Conservation (phyloP, 2,329 filamentous ascomycete genomes). For the Plectosphaerella plurivora region DNA sequence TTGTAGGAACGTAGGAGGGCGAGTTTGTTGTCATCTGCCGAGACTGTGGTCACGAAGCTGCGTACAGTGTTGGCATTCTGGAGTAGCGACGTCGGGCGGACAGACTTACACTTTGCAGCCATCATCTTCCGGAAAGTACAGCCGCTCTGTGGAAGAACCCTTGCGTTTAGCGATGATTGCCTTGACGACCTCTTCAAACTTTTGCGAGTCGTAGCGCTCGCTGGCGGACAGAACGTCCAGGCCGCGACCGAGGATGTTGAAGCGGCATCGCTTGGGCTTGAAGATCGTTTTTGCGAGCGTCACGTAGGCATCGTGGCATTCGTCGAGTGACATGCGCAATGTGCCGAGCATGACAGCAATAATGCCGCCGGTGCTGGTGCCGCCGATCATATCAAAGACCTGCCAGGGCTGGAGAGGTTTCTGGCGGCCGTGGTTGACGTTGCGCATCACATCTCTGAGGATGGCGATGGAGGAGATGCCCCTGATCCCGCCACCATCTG, state of each 20-base stretch:
- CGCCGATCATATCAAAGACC: conserved; percentile 13
- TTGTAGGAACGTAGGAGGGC: conserved; percentile 8
- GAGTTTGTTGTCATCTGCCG: conserved; percentile 6
- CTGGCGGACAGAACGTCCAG: conserved; percentile 3
- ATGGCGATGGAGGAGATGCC: conserved; percentile 9
- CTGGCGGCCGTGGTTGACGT: conserved; percentile 5
- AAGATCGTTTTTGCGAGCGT: conserved; percentile 14
- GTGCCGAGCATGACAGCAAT: conserved; percentile 17
- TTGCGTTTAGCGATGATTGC: conserved; percentile 9
- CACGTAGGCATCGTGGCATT: conserved; percentile 15
- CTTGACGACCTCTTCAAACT: conserved; percentile 12
- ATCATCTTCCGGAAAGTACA: not conserved
- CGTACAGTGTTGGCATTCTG: not conserved
- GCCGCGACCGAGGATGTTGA: conserved; percentile 9
- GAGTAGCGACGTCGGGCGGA: not conserved
- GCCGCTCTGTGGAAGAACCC: conserved; percentile 4
- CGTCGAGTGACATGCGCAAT: conserved; percentile 15
- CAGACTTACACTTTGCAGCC: conserved; percentile 6
- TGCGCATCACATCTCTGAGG: conserved; percentile 10
- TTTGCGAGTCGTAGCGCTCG: conserved; percentile 8
- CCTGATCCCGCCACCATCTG: conserved; percentile 11
- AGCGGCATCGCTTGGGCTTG: conserved; percentile 12
- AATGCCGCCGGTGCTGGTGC: conserved; percentile 12
- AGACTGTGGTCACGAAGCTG: conserved; percentile 15
- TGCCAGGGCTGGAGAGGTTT: conserved; percentile 9